Base-by-base conservation (phyloP, 768 basidiomycete genomes). In the Auriscalpium vulgare region DNA sequence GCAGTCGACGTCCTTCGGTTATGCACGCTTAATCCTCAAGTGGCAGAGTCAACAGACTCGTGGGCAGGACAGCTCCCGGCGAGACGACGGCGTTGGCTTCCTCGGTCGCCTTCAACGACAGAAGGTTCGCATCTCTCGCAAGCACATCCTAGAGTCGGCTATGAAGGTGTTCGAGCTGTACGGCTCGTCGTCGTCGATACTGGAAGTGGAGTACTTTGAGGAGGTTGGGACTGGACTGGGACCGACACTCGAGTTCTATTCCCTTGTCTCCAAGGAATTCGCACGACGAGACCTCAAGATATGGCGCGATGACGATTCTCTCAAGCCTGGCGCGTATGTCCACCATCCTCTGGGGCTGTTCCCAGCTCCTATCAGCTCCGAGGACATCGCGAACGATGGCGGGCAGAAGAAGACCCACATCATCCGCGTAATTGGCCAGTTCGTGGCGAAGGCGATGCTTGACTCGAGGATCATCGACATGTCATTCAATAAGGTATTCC, bases 121-220 rank as follows among this genome's bases (percentile, higher is more conserved):
- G 72, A 98, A 98, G 71, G 94, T 99, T 55, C 84, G 97, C 36
- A 95, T 99, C 60, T 95, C 94, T 14, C 82, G 97, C 56, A 90
- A 91, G 61, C 91, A 95, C 65, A 86, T 98, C 34, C 78, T 99
- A 19, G 95, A 98, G 69, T 95, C 94, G 17, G 94, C 93, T 1
- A 86, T 95, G 66, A 97, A 97, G 70, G 91, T 95, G 9, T 91
- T 99, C 61, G 94, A 95, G 67, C 81, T 98, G 50, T 99, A 97
- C 63, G 97, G 97, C 1, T 91, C 91, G 0, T 93, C 91, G 2
- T 90, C 88, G 4, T 93, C 93, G 0, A 84, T 97, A 19, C 80
- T 99, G 44, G 97, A 99, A 68, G 93, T 98, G 51, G 95, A 99
- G 73, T 98, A 97, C 73, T 97, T 97, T 65, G 93, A 97, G 66